Base-by-base conservation (phyloP, 2,329 filamentous ascomycete species). In the Fusarium devonianum region DNA sequence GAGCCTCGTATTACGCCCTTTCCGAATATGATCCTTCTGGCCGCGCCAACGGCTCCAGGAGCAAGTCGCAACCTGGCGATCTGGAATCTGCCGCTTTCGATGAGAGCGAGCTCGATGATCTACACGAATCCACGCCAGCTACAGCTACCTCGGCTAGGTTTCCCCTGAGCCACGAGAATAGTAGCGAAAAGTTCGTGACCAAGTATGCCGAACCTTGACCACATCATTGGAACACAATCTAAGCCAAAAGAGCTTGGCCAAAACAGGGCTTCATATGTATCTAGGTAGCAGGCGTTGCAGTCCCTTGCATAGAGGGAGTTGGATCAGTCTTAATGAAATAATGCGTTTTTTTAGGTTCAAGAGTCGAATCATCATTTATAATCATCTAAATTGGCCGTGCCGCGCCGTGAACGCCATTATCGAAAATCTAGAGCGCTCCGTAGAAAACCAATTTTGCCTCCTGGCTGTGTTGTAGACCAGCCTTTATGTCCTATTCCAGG, bases 41-140 rank as follows among this genome's bases (percentile, higher is more conserved):
- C 30, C 50, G 60, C 60, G 68, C 81, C 40, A 77, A 79, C 67
- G 69, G 55, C n/a, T 79, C 81, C 64, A 75, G 78, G 16, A 72
- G 71, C 38, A 78, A 79, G 62, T 71, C 75, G 5, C 62, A 64
- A 19, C 72, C 69, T 23, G 72, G 78, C 10, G 83, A 87, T 63
- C 71, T 88, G 4, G 85, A 88, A 67, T 80, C 83, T 1, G 82
- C 77, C 3, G 84, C 86, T 60, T 87, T 87, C 62, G 84, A 87
- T 58, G 85, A 87, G 73, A 83, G 77, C 56, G 83, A 86, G 67
- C 69, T 88, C 32, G 84, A 87, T 50, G 82, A 86, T 53, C 69
- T 88, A 28, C 81, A 84, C 56, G 71, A 78, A 22, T 68, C 73
- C 26, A 79, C 78, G 16, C 79, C 81, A 1, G 73, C 69, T 13